Percentiles rank a stretch among this genome's conserved stretches.
Conservation (phyloP, 129 eudicot genomes). For the Arctium minus region DNA sequence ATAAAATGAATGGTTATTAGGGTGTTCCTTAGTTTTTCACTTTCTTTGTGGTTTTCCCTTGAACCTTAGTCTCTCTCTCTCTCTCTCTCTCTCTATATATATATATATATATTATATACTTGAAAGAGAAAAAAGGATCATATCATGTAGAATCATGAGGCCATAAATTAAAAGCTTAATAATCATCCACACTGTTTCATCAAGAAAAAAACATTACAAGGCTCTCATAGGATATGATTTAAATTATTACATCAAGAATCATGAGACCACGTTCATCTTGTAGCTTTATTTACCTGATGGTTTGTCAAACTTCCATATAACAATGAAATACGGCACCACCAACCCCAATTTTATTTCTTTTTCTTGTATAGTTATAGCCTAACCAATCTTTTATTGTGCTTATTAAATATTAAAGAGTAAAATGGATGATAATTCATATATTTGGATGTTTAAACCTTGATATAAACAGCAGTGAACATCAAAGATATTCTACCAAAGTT, state of each 20-base stretch:
- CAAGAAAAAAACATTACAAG: constrained; percentile 1
- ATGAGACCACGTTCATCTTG: neutral
- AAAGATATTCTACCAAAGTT: constrained; percentile 7
- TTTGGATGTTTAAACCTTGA: constrained; percentile 1
- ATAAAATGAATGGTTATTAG: no score
- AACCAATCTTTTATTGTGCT: constrained; percentile 10
- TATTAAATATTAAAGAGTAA: neutral
- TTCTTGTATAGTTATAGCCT: constrained; percentile 1
- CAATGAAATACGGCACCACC: neutral
- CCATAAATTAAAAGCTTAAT: neutral
- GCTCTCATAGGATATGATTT: neutral
- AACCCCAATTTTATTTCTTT: neutral
- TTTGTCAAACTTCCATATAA: neutral
- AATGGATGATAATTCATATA: neutral
- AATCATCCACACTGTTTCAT: neutral
- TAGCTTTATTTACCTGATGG: neutral
- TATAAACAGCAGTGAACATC: constrained; percentile 1
- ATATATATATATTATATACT: no score
- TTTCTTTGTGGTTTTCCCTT: no score
- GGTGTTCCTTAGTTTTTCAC: neutral
- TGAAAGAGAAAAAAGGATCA: neutral
- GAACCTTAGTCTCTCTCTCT: no score
- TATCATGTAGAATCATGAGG: neutral
- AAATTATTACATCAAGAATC: neutral
- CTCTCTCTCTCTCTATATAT: no score